Conservation (phyloP, 139 green algal species). For the Cymbomonas tetramitiformis region DNA sequence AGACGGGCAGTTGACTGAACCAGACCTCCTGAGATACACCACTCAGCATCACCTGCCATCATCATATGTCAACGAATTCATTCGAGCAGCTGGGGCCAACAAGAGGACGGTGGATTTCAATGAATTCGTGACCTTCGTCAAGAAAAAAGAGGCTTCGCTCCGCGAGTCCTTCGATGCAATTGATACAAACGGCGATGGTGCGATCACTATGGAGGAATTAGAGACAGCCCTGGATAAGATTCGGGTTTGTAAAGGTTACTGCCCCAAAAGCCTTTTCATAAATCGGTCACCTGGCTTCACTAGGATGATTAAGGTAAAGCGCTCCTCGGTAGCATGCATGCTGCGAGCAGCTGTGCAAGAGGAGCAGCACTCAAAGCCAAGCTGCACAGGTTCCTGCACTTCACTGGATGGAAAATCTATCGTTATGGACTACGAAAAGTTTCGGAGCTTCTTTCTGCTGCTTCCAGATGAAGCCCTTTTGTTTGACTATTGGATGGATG, state of each 20-base stretch:
- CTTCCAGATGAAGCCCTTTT: too few species aligned
- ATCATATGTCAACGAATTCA: too few species aligned
- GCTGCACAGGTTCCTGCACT: slow-evolving; percentile 2
- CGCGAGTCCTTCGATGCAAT: background rate
- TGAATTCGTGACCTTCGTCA: slow-evolving; percentile 8
- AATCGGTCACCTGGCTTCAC: background rate
- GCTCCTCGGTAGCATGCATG: too few species aligned
- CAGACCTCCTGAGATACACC: too few species aligned
- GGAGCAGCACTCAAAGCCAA: background rate
- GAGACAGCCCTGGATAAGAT: background rate
- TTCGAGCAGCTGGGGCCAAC: too few species aligned
- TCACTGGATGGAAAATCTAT: slow-evolving; percentile 10
- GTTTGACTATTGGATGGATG: too few species aligned
- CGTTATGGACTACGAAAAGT: too few species aligned
- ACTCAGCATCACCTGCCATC: too few species aligned
- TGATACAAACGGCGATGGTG: background rate
- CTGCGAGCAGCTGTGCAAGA: too few species aligned
- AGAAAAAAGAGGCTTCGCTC: slow-evolving; percentile 7
- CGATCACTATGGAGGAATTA: background rate
- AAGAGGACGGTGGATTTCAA: slow-evolving; percentile 3
- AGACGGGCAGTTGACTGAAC: too few species aligned
- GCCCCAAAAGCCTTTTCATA: slow-evolving; percentile 5
- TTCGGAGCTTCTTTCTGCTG: too few species aligned
- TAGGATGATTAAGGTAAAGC: background rate
- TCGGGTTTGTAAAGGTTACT: background rate